These are phyloP conservation scores for Boletellus sp. DNA, from an alignment of 768 basidiomycete genomes.

Conservation along the genomic window DNA sequence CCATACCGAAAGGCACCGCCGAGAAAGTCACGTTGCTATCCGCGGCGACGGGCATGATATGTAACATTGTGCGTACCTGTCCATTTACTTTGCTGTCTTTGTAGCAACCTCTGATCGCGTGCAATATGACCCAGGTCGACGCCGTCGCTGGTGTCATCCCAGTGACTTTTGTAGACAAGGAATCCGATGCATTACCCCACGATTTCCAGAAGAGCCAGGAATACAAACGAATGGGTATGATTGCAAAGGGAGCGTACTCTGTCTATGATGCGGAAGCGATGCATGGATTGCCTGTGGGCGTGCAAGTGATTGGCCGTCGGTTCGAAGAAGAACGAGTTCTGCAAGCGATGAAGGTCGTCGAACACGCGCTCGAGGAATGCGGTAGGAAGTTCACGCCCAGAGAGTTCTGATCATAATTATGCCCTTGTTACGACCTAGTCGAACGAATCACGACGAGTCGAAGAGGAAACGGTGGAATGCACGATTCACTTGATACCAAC, in stretches of 20 bases:
- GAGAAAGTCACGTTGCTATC: constrained; percentile 34
- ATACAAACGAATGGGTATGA: constrained; percentile 36
- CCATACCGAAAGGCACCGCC: constrained; percentile 36
- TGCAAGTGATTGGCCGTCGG: constrained; percentile 59
- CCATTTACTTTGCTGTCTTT: not conserved
- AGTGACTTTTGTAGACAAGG: constrained; percentile 48
- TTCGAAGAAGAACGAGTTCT: constrained; percentile 74
- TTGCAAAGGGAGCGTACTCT: constrained; percentile 45
- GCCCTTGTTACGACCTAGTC: not conserved
- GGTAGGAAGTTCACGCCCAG: constrained; percentile 22
- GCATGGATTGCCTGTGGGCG: constrained; percentile 65
- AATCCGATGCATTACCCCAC: constrained; percentile 37
- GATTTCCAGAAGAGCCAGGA: constrained; percentile 25
- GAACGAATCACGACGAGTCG: too few relatives aligned
- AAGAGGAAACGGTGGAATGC: too few relatives aligned
- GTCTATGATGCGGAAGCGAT: constrained; percentile 59
- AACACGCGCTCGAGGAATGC: constrained; percentile 27
- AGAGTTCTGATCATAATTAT: constrained; percentile 14
- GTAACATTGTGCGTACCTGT: constrained; percentile 38
- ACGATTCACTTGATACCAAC: too few relatives aligned
- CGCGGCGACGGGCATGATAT: constrained; percentile 36
- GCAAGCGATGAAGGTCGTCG: constrained; percentile 62
- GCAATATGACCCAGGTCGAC: constrained; percentile 40
- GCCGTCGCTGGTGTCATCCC: constrained; percentile 59
- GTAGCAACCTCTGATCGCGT: not conserved